phyloP scores from a whole-genome alignment of 345 rosid genomes.

The Rubroshorea leprosula region DNA sequence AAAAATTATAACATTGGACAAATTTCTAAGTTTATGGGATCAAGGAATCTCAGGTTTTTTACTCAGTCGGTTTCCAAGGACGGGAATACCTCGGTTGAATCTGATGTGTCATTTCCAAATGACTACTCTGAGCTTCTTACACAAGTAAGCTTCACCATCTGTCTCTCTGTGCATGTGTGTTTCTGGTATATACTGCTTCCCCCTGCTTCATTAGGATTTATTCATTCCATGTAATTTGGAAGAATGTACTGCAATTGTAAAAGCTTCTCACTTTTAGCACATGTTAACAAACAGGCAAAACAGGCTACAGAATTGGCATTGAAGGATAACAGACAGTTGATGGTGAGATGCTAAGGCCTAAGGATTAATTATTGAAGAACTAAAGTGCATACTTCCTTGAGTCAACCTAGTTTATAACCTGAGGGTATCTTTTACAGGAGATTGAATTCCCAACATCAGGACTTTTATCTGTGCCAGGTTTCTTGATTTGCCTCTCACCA shows the following conservation, averaged over 20 bases:
- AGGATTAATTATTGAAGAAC: constrained; percentile 10
- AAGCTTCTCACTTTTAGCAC: constrained; percentile 11
- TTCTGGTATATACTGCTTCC: not conserved
- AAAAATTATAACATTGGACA: constrained; percentile 4
- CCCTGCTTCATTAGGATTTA: too few relatives aligned
- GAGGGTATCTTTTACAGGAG: constrained; percentile 53
- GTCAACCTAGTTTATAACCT: constrained; percentile 22
- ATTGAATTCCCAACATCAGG: constrained; percentile 95
- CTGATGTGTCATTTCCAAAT: constrained; percentile 57
- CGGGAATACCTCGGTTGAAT: constrained; percentile 29
- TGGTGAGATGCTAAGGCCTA: constrained; percentile 44
- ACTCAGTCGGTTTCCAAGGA: constrained; percentile 31
- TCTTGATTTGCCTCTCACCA: not conserved
- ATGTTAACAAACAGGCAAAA: constrained; percentile 51
- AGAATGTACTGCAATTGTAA: constrained; percentile 1
- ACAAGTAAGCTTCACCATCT: constrained; percentile 44
- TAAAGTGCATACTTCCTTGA: constrained; percentile 1
- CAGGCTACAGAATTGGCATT: constrained; percentile 62
- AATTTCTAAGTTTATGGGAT: not conserved
- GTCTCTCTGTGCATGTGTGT: not conserved
- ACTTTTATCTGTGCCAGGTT: constrained; percentile 87
- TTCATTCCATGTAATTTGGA: not conserved
- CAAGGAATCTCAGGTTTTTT: constrained; percentile 18
- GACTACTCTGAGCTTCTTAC: constrained; percentile 63
- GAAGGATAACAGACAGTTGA: constrained; percentile 57